phyloP scores from a whole-genome alignment of 176 grass and related monocot species.

The Aegilops longissima region DNA sequence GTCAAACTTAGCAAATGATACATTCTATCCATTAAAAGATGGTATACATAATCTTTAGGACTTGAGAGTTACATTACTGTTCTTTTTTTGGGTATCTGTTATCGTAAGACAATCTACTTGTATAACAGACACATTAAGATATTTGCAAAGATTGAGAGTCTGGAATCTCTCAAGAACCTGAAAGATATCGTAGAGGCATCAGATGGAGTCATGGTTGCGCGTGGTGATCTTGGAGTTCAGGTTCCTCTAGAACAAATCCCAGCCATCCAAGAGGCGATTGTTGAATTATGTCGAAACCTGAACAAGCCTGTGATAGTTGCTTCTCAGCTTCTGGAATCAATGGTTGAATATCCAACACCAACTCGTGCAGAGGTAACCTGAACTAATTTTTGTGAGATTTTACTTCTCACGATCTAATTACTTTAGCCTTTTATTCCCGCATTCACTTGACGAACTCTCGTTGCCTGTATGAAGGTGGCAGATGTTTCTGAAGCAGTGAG shows the following conservation, averaged over 20 bases:
- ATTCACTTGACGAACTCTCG: background rate
- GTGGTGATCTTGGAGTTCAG: constrained; percentile 82
- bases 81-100: background rate
- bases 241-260: constrained; percentile 71
- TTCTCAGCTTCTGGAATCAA: constrained; percentile 80
- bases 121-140: constrained; percentile 46
- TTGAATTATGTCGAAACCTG: constrained; percentile 52
- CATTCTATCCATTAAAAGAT: background rate
- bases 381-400: background rate
- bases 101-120: background rate
- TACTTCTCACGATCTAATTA: background rate
- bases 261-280: constrained; percentile 62
- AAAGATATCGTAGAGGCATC: constrained; percentile 61
- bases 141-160: constrained; percentile 69
- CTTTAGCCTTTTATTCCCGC: background rate
- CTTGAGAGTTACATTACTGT: background rate
- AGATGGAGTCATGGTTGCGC: constrained; percentile 76
- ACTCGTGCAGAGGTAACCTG: constrained; percentile 68
- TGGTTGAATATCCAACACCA: constrained; percentile 74
- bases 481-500: constrained; percentile 71
- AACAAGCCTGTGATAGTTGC: constrained; percentile 78
- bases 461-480: constrained; percentile 45
- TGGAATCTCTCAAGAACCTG: constrained; percentile 64
- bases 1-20: background rate
- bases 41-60: background rate